A percentile compares a stretch with the other conserved stretches of the same genome.
Conservation (phyloP, 345 rosid genomes). For the Lepidium africanum region DNA sequence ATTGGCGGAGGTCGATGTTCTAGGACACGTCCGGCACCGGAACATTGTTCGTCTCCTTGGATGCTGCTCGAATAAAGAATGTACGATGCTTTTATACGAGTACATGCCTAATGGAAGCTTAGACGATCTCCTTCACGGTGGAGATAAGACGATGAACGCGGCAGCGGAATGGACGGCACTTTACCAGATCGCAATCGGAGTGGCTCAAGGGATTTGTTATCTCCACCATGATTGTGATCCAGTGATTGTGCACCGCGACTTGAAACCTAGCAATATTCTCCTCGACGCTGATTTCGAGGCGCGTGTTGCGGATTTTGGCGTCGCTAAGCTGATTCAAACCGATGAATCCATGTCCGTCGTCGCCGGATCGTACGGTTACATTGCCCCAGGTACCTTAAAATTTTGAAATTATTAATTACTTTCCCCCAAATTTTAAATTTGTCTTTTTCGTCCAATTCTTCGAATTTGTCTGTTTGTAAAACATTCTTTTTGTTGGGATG, state of each 20-base stretch:
- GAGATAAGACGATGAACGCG: constrained; percentile 52
- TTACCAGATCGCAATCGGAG: constrained; percentile 81
- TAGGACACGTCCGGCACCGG: constrained; percentile 83
- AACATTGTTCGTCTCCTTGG: constrained; percentile 91
- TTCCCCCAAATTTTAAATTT: neutral
- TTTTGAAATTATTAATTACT: neutral
- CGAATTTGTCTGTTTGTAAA: neutral
- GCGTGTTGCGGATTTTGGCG: constrained; percentile 97
- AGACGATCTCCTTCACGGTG: constrained; percentile 76
- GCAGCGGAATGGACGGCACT: constrained; percentile 81
- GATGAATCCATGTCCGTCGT: constrained; percentile 99
- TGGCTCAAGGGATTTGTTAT: constrained; percentile 98
- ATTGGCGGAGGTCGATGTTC: constrained; percentile 83
- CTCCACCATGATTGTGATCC: constrained; percentile 99
- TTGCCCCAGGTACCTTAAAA: constrained; percentile 73
- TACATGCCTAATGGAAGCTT: constrained; percentile 94
- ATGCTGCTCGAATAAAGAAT: constrained; percentile 80
- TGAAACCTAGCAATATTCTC: constrained; percentile 85
- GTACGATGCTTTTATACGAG: constrained; percentile 89
- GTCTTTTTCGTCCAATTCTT: neutral
- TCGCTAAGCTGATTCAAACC: constrained; percentile 77
- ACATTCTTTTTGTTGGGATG: constrained; percentile 16
- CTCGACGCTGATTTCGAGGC: constrained; percentile 94
- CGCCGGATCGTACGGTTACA: constrained; percentile 98
- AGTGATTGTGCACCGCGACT: constrained; percentile 92